Base-by-base conservation (phyloP, 371 early-diverging fungal species). In the Mortierella sp. region DNA sequence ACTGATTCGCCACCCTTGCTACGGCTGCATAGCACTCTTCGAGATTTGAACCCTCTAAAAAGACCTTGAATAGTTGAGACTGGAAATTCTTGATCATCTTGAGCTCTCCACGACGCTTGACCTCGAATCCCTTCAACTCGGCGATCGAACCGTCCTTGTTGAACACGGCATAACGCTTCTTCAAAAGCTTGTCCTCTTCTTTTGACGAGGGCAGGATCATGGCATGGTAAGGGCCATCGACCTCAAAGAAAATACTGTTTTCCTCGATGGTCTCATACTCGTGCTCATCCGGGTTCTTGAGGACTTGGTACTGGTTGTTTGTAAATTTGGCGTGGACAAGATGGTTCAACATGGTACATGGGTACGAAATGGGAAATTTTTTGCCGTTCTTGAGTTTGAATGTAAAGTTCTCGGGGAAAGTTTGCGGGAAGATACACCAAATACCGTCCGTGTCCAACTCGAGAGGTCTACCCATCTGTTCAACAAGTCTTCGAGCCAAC, bases 391-490 rank as follows among this genome's bases (percentile, higher is more conserved):
- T 88, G 30, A 96, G 86, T 58, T 93, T 91, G 86, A 98, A 95
- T 2, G 87, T 83, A 84, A 96, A 96, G 73, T 95, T 96, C 73
- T 97, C 96, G 0, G 99, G 99, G 72, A 99, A 99, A 0, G 90
- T 88, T 22, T 90, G 85, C 0, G 99, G 99, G 43, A 99, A 86
- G 37, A 98, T 95, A 85, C 98, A 98, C 99, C 99, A 99, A 77
- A 99, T 99, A 68, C 99, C 99, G 83, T 99, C 99, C 10, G 99
- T 99, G 85, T 99, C 99, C 64, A 99, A 84, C 87, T 99, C 99
- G 9, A 99, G 88, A 3, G 99, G 97, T 20, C 97, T 91, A 10
- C 99, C 99, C 60, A 99, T 87, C 54, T 95, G 92, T 73, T 99
- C 99, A 1, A 99, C 94, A 10, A 97, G 87, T 59, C 93, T 86